Evolutionary conservation across 768 basidiomycete genomes (phyloP).

Genomic region (Phylloporus sp.): DNA sequence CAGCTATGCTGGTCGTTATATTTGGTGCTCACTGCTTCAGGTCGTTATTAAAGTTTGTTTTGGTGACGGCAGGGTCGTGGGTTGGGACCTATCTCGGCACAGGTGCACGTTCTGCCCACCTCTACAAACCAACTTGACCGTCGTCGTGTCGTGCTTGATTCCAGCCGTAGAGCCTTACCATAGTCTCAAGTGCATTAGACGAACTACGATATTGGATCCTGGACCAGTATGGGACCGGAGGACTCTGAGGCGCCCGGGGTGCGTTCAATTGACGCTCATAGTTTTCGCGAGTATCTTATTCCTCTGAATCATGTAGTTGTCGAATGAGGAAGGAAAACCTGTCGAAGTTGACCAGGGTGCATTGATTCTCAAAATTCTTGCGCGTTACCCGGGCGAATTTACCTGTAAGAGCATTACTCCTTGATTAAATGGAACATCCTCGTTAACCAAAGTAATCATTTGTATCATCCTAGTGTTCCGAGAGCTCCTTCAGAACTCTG

Average conservation of each 20-base stretch:
- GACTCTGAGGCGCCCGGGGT: neutral
- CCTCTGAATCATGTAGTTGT: neutral
- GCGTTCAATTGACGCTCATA: neutral
- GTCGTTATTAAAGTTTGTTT: neutral
- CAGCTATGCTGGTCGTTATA: too few species aligned
- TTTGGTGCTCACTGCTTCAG: too few species aligned
- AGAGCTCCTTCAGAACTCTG: conserved; percentile 92
- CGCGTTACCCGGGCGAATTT: conserved; percentile 91
- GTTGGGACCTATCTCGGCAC: neutral
- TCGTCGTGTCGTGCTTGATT: neutral
- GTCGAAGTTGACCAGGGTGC: conserved; percentile 79
- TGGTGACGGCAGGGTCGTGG: neutral
- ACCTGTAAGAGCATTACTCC: conserved; percentile 48
- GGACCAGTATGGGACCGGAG: neutral
- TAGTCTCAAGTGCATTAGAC: neutral
- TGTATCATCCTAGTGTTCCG: conserved; percentile 44
- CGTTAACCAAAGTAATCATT: neutral
- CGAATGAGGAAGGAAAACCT: neutral
- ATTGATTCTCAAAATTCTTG: conserved; percentile 90
- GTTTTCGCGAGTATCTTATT: neutral
- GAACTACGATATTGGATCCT: neutral
- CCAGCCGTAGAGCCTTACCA: neutral
- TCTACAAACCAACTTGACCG: neutral
- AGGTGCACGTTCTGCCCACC: neutral
- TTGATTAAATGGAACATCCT: too few species aligned